Evolutionary conservation across 345 rosid genomes (phyloP).

Genomic region (Eucalyptus curtisii): DNA sequence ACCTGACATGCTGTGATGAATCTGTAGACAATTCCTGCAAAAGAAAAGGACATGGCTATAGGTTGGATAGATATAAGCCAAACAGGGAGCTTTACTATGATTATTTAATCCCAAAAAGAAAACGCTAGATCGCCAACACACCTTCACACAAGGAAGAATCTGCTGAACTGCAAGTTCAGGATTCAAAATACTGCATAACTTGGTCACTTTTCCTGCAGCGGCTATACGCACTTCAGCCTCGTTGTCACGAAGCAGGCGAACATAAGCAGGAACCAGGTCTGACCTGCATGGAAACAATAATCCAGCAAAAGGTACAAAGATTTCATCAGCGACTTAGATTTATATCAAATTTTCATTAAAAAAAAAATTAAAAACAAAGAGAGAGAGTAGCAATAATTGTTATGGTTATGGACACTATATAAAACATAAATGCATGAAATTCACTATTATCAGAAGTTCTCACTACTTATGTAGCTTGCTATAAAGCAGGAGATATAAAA

Average conservation of each 20-base stretch:
- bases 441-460: neutral
- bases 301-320: neutral
- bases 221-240: slow-evolving; percentile 99
- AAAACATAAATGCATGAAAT: neutral
- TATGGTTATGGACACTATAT: neutral
- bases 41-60: neutral
- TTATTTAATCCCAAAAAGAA: neutral
- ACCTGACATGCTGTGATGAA: slow-evolving; percentile 96
- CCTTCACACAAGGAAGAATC: slow-evolving; percentile 91
- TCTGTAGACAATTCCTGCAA: slow-evolving; percentile 83
- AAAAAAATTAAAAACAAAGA: neutral
- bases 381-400: neutral
- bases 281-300: slow-evolving; percentile 18
- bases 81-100: neutral
- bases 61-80: neutral
- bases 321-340: neutral
- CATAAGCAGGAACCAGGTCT: slow-evolving; percentile 91
- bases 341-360: neutral
- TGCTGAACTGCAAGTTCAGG: slow-evolving; percentile 80
- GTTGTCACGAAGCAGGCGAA: slow-evolving; percentile 80
- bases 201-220: slow-evolving; percentile 93
- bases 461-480: neutral
- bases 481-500: neutral
- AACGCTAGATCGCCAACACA: neutral
- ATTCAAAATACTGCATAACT: slow-evolving; percentile 74